phyloP scores from a whole-genome alignment of 2,329 filamentous ascomycete species.

The Penicillium decumbens region DNA sequence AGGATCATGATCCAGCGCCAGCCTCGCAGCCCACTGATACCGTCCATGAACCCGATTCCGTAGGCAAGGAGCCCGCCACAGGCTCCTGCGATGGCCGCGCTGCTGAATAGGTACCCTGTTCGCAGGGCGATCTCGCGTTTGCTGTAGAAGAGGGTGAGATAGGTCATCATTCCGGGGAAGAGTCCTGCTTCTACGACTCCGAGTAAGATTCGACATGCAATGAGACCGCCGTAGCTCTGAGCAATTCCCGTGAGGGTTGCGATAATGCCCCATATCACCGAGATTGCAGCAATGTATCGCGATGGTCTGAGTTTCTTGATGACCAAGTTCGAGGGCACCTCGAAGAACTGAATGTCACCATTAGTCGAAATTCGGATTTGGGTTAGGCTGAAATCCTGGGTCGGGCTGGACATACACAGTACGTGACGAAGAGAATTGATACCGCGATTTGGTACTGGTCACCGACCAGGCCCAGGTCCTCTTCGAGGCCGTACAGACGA shows the following conservation, averaged over 20 bases:
- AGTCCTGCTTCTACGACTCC: constrained; percentile 66
- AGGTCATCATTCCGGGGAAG: constrained; percentile 64
- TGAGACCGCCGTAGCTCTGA: constrained; percentile 58
- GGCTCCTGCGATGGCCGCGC: constrained; percentile 65
- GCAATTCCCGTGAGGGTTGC: constrained; percentile 58
- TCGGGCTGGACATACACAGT: constrained; percentile 39
- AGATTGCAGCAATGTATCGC: constrained; percentile 52
- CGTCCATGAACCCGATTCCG: constrained; percentile 68
- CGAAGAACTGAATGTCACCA: constrained; percentile 43
- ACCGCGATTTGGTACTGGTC: constrained; percentile 66
- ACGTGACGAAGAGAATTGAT: constrained; percentile 65
- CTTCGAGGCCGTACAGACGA: constrained; percentile 59
- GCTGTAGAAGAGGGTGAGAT: constrained; percentile 72
- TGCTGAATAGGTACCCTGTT: constrained; percentile 64
- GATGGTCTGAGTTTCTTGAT: constrained; percentile 60
- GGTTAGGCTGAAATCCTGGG: not conserved
- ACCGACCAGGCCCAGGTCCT: constrained; percentile 57
- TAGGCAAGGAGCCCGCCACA: constrained; percentile 69
- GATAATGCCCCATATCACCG: constrained; percentile 56
- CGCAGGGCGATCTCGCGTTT: constrained; percentile 67
- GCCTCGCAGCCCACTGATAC: constrained; percentile 57
- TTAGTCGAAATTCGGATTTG: constrained; percentile 5
- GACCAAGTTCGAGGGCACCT: constrained; percentile 62
- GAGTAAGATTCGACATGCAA: constrained; percentile 65
- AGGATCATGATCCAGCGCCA: constrained; percentile 68